phyloP scores from a whole-genome alignment of 164 flowering plant genomes.

The Chimonanthus salicifolius region DNA sequence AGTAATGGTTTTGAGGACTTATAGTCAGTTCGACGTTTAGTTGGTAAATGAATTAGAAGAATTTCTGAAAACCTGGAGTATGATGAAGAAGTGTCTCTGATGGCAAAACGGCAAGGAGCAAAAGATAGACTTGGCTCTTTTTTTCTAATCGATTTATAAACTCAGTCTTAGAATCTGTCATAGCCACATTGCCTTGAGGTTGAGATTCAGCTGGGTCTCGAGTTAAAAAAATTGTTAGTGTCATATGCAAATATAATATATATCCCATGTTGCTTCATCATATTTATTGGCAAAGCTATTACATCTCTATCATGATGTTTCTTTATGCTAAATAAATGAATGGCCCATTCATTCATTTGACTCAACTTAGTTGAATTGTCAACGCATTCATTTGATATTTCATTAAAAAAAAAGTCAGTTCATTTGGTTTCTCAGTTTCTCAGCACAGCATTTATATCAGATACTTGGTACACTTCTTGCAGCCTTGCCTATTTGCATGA shows the following conservation, averaged over 20 bases:
- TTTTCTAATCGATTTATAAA: too few species aligned
- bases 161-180: too few species aligned
- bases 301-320: too few species aligned
- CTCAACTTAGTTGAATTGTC: neutral
- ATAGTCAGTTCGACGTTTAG: neutral
- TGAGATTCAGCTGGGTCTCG: too few species aligned
- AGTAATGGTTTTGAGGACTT: neutral
- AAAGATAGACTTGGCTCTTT: too few species aligned
- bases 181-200: too few species aligned
- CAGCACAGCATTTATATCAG: neutral
- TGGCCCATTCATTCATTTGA: neutral
- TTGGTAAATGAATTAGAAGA: neutral
- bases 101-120: too few species aligned
- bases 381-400: neutral
- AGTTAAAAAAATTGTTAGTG: too few species aligned
- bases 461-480: slow-evolving; percentile 17
- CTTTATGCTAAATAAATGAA: neutral
- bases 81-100: neutral
- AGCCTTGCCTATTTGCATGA: slow-evolving; percentile 93
- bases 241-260: too few species aligned
- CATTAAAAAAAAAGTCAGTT: too few species aligned
- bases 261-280: too few species aligned
- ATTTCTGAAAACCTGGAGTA: neutral
- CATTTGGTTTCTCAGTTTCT: neutral
- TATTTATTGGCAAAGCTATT: too few species aligned